Evolutionary conservation across 2,329 filamentous ascomycete genomes (phyloP), one percentile per base, ranked within the genome.

Genomic region (Berkeleyomyces basicola): DNA sequence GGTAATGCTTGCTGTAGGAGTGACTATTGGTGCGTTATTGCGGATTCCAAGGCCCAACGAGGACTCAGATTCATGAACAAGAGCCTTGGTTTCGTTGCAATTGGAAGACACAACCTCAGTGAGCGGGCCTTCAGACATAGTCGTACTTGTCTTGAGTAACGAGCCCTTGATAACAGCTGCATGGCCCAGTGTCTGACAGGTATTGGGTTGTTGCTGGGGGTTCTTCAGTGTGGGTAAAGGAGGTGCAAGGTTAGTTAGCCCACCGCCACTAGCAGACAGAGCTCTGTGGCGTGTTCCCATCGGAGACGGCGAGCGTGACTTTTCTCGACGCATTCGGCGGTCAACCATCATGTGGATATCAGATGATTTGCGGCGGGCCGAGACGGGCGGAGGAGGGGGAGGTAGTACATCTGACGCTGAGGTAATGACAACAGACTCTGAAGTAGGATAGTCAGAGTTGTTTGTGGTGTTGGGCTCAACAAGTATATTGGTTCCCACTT

Each of bases 231-330:
- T n/a, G 11, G 62, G 58, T 11, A 76, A 70, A 0, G 71, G 70
- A 2, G 75, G 72, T 31, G 57, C 39, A 67, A 76, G 67, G 1
- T 77, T 72, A 0, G 74, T 75, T 0, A 72, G 67, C 0, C 78
- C 77, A 40, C 75, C 74, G 1, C 75, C 74, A 58, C 78, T 75
- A 51, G 72, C 70, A 36, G 62, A 63, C 7, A 63, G 58, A 33
- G 62, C 51, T 23, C 62, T 58, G 47, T 46, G 33, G 36, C 59
- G 62, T 7, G 49, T 60, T 3, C 79, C 77, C 1, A 80, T 70
- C 0, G 81, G 80, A 3, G 81, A 83, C 10, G 79, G 80, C 4
- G 81, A 83, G 11, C 79, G 75, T 1, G 80, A 82, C 10, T 47
- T 57, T 1, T 76, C 76, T 44, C 78, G 74, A 67, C 75, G 76